Evolutionary conservation across 495 filamentous ascomycete genomes (phyloP).

Genomic region (Trichocladium uniseriatum): DNA sequence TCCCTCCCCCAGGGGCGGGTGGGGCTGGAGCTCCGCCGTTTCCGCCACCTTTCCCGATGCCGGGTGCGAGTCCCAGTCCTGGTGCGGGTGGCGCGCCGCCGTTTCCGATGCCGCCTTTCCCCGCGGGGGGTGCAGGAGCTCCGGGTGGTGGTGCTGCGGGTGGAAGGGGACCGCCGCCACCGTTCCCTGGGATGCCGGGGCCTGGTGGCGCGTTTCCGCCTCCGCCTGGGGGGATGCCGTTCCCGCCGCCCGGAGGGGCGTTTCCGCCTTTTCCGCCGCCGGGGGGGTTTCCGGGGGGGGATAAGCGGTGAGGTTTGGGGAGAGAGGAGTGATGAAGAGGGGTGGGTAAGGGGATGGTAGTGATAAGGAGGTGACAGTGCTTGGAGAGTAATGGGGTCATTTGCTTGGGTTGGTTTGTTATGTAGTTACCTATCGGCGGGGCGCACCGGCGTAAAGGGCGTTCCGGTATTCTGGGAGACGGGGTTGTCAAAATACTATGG

Average conservation of each 20-base stretch:
- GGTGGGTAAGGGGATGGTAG: background rate
- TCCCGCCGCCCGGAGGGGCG: constrained; percentile 3
- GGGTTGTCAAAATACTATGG: too few species aligned
- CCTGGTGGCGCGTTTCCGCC: constrained; percentile 26
- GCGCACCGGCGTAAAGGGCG: too few species aligned
- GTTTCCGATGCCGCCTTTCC: constrained; percentile 53
- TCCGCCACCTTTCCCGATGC: constrained; percentile 5
- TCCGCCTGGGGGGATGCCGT: constrained; percentile 2
- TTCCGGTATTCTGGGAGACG: too few species aligned
- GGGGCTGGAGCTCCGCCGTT: too few species aligned
- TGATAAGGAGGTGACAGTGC: background rate
- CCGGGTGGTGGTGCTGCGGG: constrained; percentile 20
- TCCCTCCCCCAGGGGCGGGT: constrained; percentile 5
- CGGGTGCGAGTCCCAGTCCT: background rate
- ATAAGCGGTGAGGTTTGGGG: constrained; percentile 13
- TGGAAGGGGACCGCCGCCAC: constrained; percentile 15
- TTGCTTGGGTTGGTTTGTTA: too few species aligned
- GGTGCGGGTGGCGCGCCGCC: constrained; percentile 6
- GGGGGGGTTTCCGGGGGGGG: constrained; percentile 23
- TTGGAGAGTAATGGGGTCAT: too few species aligned
- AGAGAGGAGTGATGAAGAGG: background rate
- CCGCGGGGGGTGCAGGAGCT: constrained; percentile 34
- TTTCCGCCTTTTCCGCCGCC: constrained; percentile 27
- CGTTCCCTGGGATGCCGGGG: constrained; percentile 17
- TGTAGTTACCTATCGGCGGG: too few species aligned